Evolutionary conservation across 179 eudicot genomes (phyloP).

Genomic region (Carnegiea gigantea): DNA sequence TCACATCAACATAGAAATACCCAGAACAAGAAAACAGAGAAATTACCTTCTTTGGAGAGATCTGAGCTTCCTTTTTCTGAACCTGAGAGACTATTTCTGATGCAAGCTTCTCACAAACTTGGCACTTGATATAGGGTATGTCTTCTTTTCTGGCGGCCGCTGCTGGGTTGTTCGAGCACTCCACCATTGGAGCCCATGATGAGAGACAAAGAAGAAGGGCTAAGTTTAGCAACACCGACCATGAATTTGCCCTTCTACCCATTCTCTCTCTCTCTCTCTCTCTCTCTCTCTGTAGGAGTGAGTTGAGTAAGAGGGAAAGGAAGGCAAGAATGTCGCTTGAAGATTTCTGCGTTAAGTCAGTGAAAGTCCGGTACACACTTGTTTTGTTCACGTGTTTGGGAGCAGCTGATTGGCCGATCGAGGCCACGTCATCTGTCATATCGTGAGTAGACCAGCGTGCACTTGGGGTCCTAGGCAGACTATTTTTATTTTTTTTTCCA

Average conservation of each 20-base stretch:
- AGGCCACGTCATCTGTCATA: conserved; percentile 30
- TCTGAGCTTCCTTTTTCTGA: conserved; percentile 54
- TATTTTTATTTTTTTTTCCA: too few species aligned
- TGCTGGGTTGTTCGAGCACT: conserved; percentile 56
- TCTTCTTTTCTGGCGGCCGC: conserved; percentile 79
- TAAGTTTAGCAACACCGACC: conserved; percentile 12
- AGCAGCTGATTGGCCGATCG: conserved; percentile 30
- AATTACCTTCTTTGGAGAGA: conserved; percentile 79
- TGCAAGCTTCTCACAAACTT: conserved; percentile 80
- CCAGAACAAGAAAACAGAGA: conserved; percentile 14
- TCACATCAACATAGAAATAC: not conserved
- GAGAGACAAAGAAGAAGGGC: conserved; percentile 21
- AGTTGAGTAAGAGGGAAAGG: not conserved
- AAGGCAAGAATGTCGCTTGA: not conserved
- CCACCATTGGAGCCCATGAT: conserved; percentile 33
- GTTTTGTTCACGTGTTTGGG: conserved; percentile 33
- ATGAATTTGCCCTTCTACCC: conserved; percentile 19
- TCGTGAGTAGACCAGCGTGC: not conserved
- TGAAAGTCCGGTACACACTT: not conserved
- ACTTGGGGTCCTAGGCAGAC: not conserved
- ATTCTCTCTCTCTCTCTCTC: conserved; percentile 8
- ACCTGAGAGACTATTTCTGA: conserved; percentile 53
- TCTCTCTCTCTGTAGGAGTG: not conserved
- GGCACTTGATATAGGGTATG: conserved; percentile 78
- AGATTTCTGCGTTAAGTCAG: not conserved